Percentiles rank a stretch among this genome's conserved stretches.
Conservation (phyloP, 2,329 filamentous ascomycete genomes). For the Xylariaceae sp. region DNA sequence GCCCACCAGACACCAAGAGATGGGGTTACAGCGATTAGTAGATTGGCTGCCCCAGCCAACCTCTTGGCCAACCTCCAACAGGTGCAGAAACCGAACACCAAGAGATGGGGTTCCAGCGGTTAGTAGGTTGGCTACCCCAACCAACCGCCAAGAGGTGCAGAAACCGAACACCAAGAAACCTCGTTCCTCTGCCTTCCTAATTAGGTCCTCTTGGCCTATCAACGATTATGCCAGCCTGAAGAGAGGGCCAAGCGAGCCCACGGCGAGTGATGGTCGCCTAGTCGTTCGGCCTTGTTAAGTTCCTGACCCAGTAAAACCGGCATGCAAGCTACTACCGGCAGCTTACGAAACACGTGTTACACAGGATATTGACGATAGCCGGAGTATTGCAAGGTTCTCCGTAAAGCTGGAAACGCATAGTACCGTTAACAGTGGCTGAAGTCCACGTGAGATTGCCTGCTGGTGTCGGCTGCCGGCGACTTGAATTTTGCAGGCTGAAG, state of each 20-base stretch:
- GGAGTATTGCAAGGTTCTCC: constrained; percentile 6
- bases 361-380: constrained; percentile 8
- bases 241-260: constrained; percentile 9
- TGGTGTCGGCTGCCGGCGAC: constrained; percentile 21
- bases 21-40: constrained; percentile 17
- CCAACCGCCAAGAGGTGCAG: constrained; percentile 13
- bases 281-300: constrained; percentile 11
- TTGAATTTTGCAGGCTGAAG: constrained; percentile 23
- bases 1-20: constrained; percentile 9
- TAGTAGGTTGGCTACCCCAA: constrained; percentile 8
- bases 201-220: constrained; percentile 24
- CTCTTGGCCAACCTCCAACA: constrained; percentile 6
- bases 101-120: constrained; percentile 17
- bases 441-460: constrained; percentile 6
- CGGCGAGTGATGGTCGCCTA: constrained; percentile 2
- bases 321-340: constrained; percentile 13
- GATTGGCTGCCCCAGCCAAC: constrained; percentile 8
- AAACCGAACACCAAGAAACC: constrained; percentile 21
- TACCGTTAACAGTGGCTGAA: constrained; percentile 1
- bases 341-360: constrained; percentile 2
- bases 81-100: constrained; percentile 12
- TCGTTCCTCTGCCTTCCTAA: constrained; percentile 23
- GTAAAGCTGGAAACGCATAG: constrained; percentile 7
- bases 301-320: constrained; percentile 6
- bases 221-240: constrained; percentile 13